Percentiles rank a stretch among this genome's conserved stretches.
Evolutionary conservation across 2,329 filamentous ascomycete species (phyloP).

Genomic region (Colletotrichum paranaense): DNA sequence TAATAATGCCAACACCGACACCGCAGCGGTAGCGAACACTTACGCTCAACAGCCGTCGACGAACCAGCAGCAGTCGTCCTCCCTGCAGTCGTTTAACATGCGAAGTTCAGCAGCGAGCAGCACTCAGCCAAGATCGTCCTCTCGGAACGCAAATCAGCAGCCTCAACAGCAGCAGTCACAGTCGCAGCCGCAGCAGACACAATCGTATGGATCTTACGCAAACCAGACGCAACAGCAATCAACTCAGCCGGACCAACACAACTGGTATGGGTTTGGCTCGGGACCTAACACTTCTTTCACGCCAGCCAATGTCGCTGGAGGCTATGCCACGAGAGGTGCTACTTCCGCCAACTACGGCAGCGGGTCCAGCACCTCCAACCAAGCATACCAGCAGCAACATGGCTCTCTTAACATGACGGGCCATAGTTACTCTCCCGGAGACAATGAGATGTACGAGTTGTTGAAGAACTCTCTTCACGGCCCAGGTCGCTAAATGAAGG

Average conservation of each 20-base stretch:
- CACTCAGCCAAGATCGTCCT: not conserved
- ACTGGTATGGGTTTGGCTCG: conserved; percentile 29
- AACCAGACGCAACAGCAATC: conserved; percentile 22
- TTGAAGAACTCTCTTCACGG: conserved; percentile 26
- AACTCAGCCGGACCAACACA: conserved; percentile 26
- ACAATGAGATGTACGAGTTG: conserved; percentile 29
- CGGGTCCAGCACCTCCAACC: not conserved
- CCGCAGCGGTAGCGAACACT: not conserved
- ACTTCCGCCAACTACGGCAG: conserved; percentile 9
- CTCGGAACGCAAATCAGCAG: conserved; percentile 16
- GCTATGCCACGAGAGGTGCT: conserved; percentile 11
- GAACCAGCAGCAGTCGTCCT: conserved; percentile 41
- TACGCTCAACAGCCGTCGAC: conserved; percentile 30
- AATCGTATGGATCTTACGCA: conserved; percentile 8
- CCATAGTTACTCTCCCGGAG: conserved; percentile 10
- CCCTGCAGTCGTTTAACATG: conserved; percentile 40
- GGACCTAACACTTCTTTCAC: conserved; percentile 7
- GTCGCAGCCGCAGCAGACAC: not conserved
- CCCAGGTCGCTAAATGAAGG: conserved; percentile 4
- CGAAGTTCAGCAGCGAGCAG: conserved; percentile 25
- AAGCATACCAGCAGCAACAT: conserved; percentile 30
- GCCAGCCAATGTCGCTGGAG: conserved; percentile 6
- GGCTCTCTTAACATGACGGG: conserved; percentile 9
- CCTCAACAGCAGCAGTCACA: conserved; percentile 8
- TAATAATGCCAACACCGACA: not conserved